phyloP scores from a whole-genome alignment of 768 basidiomycete genomes.

The Dioszegia hungarica region DNA sequence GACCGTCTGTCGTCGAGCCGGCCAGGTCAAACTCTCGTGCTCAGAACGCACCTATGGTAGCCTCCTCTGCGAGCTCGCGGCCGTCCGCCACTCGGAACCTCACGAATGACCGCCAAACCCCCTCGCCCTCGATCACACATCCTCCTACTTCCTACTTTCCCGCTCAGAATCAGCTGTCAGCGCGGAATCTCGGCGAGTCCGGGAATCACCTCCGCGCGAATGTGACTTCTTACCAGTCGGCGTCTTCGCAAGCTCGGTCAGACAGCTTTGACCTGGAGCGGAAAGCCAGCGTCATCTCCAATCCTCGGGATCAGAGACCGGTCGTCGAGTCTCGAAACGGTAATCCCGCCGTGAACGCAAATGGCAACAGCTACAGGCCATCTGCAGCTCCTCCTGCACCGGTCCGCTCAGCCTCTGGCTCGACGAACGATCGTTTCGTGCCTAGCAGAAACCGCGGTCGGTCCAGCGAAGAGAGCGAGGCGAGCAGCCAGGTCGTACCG shows the following conservation, averaged over 20 bases:
- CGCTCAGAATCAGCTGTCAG: neutral
- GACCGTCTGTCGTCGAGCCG: neutral
- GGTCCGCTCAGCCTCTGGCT: neutral
- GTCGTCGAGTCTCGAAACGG: constrained; percentile 12
- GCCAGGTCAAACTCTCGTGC: neutral
- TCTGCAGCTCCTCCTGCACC: neutral
- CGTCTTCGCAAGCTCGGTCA: constrained; percentile 12
- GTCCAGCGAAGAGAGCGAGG: constrained; percentile 6
- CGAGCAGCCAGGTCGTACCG: neutral
- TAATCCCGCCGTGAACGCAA: neutral
- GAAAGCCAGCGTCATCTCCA: constrained; percentile 33
- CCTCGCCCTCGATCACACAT: neutral
- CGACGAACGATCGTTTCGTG: neutral
- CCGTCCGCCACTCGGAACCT: neutral
- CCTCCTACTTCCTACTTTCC: constrained; percentile 2
- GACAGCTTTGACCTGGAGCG: constrained; percentile 49
- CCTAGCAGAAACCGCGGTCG: constrained; percentile 1
- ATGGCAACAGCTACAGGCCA: neutral
- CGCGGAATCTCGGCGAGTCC: neutral
- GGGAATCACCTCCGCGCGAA: constrained; percentile 7
- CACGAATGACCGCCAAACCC: neutral
- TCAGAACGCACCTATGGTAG: neutral
- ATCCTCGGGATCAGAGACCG: constrained; percentile 8
- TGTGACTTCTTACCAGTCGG: constrained; percentile 20
- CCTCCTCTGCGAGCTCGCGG: neutral